Evolutionary conservation across 1,139 yeast genomes (phyloP).

Genomic region (Hanseniaspora uvarum): DNA sequence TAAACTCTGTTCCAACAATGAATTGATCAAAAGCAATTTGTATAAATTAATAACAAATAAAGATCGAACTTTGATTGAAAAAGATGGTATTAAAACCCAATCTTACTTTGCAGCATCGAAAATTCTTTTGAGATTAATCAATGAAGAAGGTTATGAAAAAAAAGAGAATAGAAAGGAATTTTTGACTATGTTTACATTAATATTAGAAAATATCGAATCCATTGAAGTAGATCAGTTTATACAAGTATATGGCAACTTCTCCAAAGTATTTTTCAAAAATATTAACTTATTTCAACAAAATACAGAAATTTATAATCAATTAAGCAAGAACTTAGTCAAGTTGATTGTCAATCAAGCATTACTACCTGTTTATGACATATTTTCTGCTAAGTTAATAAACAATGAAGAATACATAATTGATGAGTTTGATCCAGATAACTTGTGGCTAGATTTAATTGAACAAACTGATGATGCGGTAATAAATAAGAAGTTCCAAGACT

Average conservation of each 20-base stretch:
- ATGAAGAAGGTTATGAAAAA: neutral
- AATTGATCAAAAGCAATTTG: neutral
- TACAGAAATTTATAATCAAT: neutral
- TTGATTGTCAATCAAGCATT: neutral
- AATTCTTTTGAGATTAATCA: neutral
- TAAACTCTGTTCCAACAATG: neutral
- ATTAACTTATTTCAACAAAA: neutral
- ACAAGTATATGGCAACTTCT: neutral
- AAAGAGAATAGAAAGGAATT: neutral
- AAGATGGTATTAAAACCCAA: neutral
- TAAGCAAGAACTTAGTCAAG: neutral
- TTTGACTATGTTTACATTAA: neutral
- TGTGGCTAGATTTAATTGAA: slow-evolving; percentile 5
- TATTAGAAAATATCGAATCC: neutral
- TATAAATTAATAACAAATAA: neutral
- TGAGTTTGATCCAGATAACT: slow-evolving; percentile 4
- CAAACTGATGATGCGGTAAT: neutral
- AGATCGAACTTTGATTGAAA: neutral
- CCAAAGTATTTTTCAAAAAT: neutral
- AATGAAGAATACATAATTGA: neutral
- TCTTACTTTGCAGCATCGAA: neutral
- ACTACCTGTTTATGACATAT: slow-evolving; percentile 3
- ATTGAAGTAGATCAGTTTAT: neutral
- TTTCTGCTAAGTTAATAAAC: neutral
- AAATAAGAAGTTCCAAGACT: no score